Percentiles rank a stretch among this genome's conserved stretches.
phyloP scores from a whole-genome alignment of 768 basidiomycete genomes.

The Cantharellus cinnabarinus region DNA sequence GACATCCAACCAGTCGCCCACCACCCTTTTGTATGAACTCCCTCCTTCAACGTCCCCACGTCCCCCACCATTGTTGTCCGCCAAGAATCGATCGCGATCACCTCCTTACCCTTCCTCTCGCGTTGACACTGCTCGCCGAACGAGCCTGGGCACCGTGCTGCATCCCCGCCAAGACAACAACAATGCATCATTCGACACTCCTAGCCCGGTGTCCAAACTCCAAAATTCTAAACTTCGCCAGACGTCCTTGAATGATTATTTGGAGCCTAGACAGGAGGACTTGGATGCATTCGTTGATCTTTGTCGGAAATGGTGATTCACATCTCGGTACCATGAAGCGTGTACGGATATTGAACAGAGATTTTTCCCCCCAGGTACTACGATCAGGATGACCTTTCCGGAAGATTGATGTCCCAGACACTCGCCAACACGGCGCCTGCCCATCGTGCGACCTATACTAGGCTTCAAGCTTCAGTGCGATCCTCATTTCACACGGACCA shows the following conservation, averaged over 20 bases:
- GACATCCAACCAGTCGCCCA: constrained; percentile 16
- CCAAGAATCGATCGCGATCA: constrained; percentile 18
- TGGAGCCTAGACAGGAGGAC: constrained; percentile 14
- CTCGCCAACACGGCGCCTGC: constrained; percentile 60
- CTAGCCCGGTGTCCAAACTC: too few relatives aligned
- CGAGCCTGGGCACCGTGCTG: neutral
- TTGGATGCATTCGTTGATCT: constrained; percentile 58
- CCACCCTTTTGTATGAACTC: constrained; percentile 58
- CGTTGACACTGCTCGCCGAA: constrained; percentile 26
- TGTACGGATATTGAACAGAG: neutral
- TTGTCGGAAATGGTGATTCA: constrained; percentile 50
- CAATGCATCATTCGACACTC: too few relatives aligned
- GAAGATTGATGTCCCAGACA: constrained; percentile 63
- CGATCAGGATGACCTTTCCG: constrained; percentile 58
- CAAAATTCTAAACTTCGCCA: too few relatives aligned
- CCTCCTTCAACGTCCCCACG: constrained; percentile 31
- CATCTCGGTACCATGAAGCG: constrained; percentile 10
- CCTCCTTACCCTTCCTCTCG: constrained; percentile 28
- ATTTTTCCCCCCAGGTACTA: constrained; percentile 42
- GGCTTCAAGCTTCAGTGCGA: constrained; percentile 70
- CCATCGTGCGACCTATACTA: constrained; percentile 71
- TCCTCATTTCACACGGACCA: constrained; percentile 69
- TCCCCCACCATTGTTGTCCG: constrained; percentile 34
- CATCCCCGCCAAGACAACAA: neutral
- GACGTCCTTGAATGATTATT: too few relatives aligned